Base-by-base conservation (phyloP, 176 grass and related monocot genomes). In the Musa schizocarpa region DNA sequence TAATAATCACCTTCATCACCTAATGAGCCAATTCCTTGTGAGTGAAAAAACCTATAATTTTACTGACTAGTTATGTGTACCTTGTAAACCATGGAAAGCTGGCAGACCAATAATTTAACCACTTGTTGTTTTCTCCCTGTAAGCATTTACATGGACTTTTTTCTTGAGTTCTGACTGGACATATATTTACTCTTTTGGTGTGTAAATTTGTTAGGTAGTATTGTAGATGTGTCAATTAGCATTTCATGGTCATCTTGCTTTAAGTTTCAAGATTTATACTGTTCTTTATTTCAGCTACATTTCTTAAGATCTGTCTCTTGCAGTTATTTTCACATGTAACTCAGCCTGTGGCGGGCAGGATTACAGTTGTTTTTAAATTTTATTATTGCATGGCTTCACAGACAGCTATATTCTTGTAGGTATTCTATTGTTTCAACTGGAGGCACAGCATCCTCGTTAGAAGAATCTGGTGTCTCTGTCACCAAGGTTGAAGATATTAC, bases 401-500 rank as follows among this genome's bases (percentile, higher is more conserved):
- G 4, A 17, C 26, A 50, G 25, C 26, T 27, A 63, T 8, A 5
- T 12, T 9, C 23, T 27, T 79, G 8, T 76, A 97, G 93, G 63
- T 97, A 88, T 71, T 83, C 85, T 59, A 93, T 97, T 65, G 72
- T 97, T 55, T 97, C 93, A 58, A 97, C 90, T 25, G 90, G 93
- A 43, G 93, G 90, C 54, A 97, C 93, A 71, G 90, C 93, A 53
- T 85, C 88, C 66, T 79, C 85, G 75, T 80, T 97, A 73, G 90
- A 90, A 85, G 78, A 89, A 88, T 86, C 90, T 70, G 94, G 90
- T 75, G 74, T 93, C 29, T 76, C 83, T 75, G 90, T 93, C 11
- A 97, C 88, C 4, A 93, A 91, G 85, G 90, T 97, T 83, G 94
- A 97, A 86, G 79, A 93, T 56, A 87, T 97, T 53, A 97, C 94